These are phyloP conservation scores for Corymbia maculata DNA, from an alignment of 345 rosid genomes.

Conservation along the genomic window DNA sequence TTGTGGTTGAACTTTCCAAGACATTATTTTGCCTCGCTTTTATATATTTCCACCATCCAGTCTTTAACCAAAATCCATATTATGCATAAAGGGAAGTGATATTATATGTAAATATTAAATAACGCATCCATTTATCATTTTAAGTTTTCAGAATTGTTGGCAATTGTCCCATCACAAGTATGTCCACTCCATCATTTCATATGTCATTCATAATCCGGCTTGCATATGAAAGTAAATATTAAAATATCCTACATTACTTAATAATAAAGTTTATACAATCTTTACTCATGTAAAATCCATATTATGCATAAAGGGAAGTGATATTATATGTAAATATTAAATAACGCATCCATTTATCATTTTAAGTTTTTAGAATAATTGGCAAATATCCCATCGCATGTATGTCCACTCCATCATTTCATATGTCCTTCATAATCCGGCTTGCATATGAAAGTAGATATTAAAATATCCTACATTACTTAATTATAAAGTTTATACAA, in stretches of 20 bases:
- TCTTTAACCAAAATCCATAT: not conserved
- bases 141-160: not conserved
- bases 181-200: not conserved
- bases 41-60: rapidly evolving
- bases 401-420: not conserved
- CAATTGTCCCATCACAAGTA: rapidly evolving
- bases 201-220: not conserved
- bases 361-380: not conserved
- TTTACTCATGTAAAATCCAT: not conserved
- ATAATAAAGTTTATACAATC: not conserved
- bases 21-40: not conserved
- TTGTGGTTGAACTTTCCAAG: not conserved
- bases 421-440: not conserved
- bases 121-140: rapidly evolving
- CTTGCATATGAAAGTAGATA: not conserved
- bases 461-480: not conserved
- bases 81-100: not conserved
- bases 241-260: not conserved
- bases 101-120: not conserved
- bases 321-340: not conserved
- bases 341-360: rapidly evolving
- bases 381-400: rapidly evolving
- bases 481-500: not conserved
- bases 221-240: not conserved
- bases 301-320: not conserved